These are phyloP conservation scores for Papiliotrema flavescens DNA, from an alignment of 1,284 basidiomycete species.

Conservation along the genomic window DNA sequence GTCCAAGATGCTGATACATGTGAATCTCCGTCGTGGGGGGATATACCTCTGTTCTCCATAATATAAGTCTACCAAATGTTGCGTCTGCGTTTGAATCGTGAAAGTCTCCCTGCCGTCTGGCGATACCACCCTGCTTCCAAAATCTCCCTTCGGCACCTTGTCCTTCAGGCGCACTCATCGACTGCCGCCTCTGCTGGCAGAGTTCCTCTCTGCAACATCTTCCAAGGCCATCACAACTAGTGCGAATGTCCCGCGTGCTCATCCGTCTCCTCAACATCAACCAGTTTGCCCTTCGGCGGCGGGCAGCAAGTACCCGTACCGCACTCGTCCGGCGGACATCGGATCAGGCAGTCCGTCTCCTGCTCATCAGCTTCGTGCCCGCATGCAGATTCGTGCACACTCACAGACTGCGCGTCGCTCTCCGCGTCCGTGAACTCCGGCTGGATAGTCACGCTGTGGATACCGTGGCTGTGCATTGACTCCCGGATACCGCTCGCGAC, in stretches of 20 bases:
- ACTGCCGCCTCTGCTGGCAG: no score
- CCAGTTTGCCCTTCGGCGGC: conserved; percentile 25
- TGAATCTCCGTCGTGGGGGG: no score
- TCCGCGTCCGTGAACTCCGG: conserved; percentile 38
- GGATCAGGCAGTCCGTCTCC: conserved; percentile 45
- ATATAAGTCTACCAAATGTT: no score
- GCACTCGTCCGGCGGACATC: conserved; percentile 50
- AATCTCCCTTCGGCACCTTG: no score
- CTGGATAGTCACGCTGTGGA: conserved; percentile 87
- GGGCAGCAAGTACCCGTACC: conserved; percentile 49
- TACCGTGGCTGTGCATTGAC: conserved; percentile 80
- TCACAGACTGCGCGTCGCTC: conserved; percentile 6
- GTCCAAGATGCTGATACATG: no score
- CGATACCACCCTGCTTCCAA: no score
- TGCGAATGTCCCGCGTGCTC: conserved; percentile 14
- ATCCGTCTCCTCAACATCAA: conserved; percentile 32
- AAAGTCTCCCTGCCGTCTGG: neutral
- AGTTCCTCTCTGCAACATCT: no score
- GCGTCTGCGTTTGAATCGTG: no score
- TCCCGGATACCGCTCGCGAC: conserved; percentile 79
- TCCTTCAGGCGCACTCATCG: no score
- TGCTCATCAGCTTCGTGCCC: conserved; percentile 1
- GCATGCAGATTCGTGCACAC: conserved; percentile 10
- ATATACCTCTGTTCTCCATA: no score
- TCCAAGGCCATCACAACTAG: no score